Conservation (phyloP, 176 grass and related monocot genomes). For the Poa pratensis region DNA sequence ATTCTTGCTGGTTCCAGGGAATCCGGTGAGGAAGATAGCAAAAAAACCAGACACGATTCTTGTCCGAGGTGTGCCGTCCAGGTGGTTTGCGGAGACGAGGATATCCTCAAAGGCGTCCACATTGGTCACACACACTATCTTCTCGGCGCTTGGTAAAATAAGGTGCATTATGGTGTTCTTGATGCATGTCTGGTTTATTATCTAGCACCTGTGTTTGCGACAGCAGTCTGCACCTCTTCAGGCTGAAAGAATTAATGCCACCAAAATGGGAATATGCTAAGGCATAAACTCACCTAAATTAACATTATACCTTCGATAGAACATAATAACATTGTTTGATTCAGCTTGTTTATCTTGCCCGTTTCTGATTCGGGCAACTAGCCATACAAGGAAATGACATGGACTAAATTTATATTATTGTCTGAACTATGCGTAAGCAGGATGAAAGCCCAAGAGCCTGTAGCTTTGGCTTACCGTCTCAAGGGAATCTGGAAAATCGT, state of each 20-base stretch:
- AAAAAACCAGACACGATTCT: constrained; percentile 75
- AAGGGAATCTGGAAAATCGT: neutral
- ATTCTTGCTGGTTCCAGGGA: constrained; percentile 60
- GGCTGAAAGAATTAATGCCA: neutral
- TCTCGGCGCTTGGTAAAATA: constrained; percentile 91
- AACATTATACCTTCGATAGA: neutral
- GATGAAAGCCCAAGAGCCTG: neutral
- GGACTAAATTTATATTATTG: neutral
- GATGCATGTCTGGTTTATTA: constrained; percentile 17
- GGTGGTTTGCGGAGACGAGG: constrained; percentile 90
- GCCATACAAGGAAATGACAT: neutral
- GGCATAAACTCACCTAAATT: neutral
- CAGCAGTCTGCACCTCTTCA: neutral
- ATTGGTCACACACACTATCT: constrained; percentile 90
- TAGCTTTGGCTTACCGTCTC: neutral
- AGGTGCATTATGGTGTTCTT: constrained; percentile 57
- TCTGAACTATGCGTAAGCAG: neutral
- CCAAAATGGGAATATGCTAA: constrained; percentile 8
- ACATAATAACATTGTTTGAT: neutral
- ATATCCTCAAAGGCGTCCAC: constrained; percentile 81
- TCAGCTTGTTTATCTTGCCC: constrained; percentile 8
- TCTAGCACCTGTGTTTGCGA: neutral
- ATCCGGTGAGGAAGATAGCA: constrained; percentile 56
- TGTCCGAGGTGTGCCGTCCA: constrained; percentile 77
- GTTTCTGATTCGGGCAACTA: constrained; percentile 9